Evolutionary conservation across 2,329 filamentous ascomycete genomes (phyloP).

Genomic region (Aplosporella prunicola): DNA sequence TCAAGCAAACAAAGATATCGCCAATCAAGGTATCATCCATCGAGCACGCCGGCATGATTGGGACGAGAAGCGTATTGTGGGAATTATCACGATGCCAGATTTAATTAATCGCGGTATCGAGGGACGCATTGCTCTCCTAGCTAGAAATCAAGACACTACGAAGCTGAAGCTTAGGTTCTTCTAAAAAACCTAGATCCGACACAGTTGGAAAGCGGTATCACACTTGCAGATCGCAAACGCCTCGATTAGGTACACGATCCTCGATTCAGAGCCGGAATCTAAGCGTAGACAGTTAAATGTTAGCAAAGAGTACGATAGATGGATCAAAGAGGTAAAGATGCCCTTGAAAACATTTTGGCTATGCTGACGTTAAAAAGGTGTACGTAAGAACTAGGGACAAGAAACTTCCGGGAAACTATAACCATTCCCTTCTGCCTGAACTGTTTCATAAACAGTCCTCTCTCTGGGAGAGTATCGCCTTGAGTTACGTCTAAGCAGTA

Average conservation of each 20-base stretch:
- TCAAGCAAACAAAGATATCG: constrained; percentile 31
- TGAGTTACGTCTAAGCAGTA: neutral
- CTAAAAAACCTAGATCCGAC: constrained; percentile 22
- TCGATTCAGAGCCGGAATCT: too few relatives aligned
- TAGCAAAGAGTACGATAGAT: constrained; percentile 1
- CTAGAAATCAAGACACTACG: constrained; percentile 22
- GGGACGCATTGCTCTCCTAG: constrained; percentile 19
- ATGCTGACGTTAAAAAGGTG: neutral
- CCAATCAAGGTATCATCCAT: constrained; percentile 30
- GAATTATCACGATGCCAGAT: constrained; percentile 39
- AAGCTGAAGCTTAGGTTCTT: constrained; percentile 27
- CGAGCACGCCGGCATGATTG: constrained; percentile 25
- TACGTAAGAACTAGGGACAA: neutral
- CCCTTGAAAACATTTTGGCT: neutral
- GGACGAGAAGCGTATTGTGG: constrained; percentile 28
- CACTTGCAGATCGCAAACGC: neutral
- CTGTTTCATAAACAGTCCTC: neutral
- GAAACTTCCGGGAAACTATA: constrained; percentile 1
- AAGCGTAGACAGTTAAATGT: too few relatives aligned
- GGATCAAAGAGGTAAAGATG: constrained; percentile 2
- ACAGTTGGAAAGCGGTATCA: neutral
- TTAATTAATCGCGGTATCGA: constrained; percentile 19
- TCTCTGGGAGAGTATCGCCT: neutral
- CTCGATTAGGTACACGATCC: too few relatives aligned
- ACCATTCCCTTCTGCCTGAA: neutral